Base-by-base conservation (phyloP, 2,329 filamentous ascomycete genomes). In the Cryphonectria parasitica region DNA sequence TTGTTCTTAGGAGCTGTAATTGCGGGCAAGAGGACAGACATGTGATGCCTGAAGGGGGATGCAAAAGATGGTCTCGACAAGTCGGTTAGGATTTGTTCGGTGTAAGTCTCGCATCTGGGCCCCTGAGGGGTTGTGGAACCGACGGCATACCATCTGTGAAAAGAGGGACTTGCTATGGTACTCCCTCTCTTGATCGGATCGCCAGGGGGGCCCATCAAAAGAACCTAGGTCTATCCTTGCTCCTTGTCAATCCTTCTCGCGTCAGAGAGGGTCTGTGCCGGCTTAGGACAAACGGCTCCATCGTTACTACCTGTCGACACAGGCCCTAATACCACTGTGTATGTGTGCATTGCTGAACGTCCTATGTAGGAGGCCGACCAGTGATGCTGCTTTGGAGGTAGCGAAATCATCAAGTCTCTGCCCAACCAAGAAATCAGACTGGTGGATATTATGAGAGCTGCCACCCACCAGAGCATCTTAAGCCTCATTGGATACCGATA, bases 181-280 rank as follows among this genome's bases (percentile, higher is more conserved):
- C 58, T 39, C n/a, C 45, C 63, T 61, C 70, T 49, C 45, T 49
- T 49, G 45, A 39, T 56, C 62, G 39, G 64, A 36, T 56, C 52
- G 65, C 67, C 64, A 39, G 62, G 70, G 67, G 31, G 25, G 34
- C 3, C 28, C 15, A 13, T 60, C 52, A 49, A 10, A 36, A 13
- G 6, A 5, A 34, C 13, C 54, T 67, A 63, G 52, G 64, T 64
- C 64, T 49, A 69, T 69, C 70, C 70, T 61, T 70, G 67, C 66
- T 31, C 39, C 64, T n/a, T 49, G 45, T 49, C 67, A 71, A 62
- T 67, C 70, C 67, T 41, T 69, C 60, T 36, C 28, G 56, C 25
- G 25, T 36, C 31, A 60, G 56, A 60, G 56, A 34, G 45, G 45
- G 45, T 49, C 45, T 49, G 45, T 49, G 56, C 56, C 56, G 25